These are phyloP conservation scores for Miscanthus lutarioriparius DNA, from an alignment of 176 grass and related monocot species.

Conservation along the genomic window DNA sequence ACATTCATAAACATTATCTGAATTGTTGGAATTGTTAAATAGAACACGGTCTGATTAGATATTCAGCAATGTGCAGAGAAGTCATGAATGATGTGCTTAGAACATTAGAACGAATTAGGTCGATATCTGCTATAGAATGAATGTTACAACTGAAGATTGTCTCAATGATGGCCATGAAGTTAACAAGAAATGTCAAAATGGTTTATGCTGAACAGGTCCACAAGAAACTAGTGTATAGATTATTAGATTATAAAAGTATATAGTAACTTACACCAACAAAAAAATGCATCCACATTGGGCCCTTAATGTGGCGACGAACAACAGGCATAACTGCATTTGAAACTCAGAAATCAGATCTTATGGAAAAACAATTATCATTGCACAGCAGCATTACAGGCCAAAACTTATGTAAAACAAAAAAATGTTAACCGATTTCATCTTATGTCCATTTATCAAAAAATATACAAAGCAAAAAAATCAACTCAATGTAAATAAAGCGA, in stretches of 20 bases:
- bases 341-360: conserved; percentile 27
- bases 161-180: not conserved
- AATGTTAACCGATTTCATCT: not conserved
- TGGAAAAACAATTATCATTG: not conserved
- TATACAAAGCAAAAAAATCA: not conserved
- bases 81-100: not conserved
- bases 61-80: not conserved
- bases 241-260: not conserved
- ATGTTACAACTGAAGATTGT: not conserved
- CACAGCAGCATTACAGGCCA: not conserved
- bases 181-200: not conserved
- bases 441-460: not conserved
- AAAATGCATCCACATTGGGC: conserved; percentile 96
- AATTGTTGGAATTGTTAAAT: not conserved
- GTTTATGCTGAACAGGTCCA: not conserved
- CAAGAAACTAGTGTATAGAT: conserved; percentile 1
- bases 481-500: not conserved
- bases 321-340: conserved; percentile 75
- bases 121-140: not conserved
- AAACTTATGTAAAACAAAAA: not conserved
- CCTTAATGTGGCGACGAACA: conserved; percentile 67
- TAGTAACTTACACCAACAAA: conserved; percentile 86
- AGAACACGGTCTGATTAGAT: not conserved
- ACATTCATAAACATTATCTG: not conserved
- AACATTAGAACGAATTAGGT: conserved; percentile 1